Evolutionary conservation across 2,329 filamentous ascomycete species (phyloP).

Genomic region (Sclerotiophoma versabilis): DNA sequence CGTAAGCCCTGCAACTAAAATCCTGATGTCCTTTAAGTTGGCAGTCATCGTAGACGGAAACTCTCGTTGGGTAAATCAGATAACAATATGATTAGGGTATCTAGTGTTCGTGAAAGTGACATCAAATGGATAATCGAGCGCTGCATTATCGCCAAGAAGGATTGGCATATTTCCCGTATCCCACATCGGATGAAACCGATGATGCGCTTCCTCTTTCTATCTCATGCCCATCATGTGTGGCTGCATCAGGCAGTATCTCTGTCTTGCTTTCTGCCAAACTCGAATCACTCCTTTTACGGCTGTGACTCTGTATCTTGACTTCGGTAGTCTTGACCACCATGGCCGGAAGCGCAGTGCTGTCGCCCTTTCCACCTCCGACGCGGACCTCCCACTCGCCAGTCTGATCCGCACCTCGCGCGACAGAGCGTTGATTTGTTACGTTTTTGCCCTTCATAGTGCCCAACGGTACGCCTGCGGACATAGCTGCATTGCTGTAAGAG

Average conservation of each 20-base stretch:
- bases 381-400: conserved; percentile 24
- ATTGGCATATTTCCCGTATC: conserved; percentile 20
- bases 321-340: conserved; percentile 30
- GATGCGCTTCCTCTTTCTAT: conserved; percentile 21
- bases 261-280: conserved; percentile 26
- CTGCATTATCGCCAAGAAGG: conserved; percentile 8
- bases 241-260: conserved; percentile 19
- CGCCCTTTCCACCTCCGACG: conserved; percentile 18
- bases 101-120: background rate
- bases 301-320: conserved; percentile 30
- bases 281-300: conserved; percentile 16
- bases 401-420: conserved; percentile 15
- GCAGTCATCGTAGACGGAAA: too few relatives aligned
- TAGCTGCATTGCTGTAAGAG: conserved; percentile 19
- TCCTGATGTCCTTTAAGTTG: too few relatives aligned
- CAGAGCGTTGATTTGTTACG: conserved; percentile 8
- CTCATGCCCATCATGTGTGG: conserved; percentile 10
- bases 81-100: background rate
- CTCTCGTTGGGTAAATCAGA: too few relatives aligned
- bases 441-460: conserved; percentile 23
- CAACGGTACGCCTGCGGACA: conserved; percentile 16
- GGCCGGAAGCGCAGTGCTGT: conserved; percentile 14
- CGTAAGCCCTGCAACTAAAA: too few relatives aligned
- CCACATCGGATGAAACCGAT: conserved; percentile 23
- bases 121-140: background rate